Evolutionary conservation across 2,329 filamentous ascomycete species (phyloP), one percentile per base, ranked within the genome.

Genomic region (Xylaria sp.): DNA sequence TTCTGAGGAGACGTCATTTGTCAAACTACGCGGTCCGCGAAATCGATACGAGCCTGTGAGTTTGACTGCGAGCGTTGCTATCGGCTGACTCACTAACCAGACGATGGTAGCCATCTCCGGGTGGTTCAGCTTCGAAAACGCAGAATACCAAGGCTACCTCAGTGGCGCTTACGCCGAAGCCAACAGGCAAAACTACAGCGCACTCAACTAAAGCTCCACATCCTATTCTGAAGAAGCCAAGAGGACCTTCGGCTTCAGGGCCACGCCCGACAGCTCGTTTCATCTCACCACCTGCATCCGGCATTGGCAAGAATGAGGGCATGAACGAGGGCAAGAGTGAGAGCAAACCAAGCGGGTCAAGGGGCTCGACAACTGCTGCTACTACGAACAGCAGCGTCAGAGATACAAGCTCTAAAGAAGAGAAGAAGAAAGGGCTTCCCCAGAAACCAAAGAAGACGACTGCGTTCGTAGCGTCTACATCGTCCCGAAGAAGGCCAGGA

Each of bases 201-300:
- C 79, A 78, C 9, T 79, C 80, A 8, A 75, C 77, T 11, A 77
- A 78, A 58, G 76, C 78, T 6, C 76, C 79, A 3, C 80, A 83
- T 65, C 83, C 84, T 0, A 87, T 86, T 56, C 68, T 86, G 60
- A 86, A 85, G 69, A 86, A 86, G 70, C 73, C 78, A 50, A 77
- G 81, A 66, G 79, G 79, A 11, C 80, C 81, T 59, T 82, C 82
- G 35, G 72, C 75, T 18, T 78, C 77, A 13, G 81, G 81, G 4
- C 79, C 81, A 10, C 77, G 80, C 18, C 83, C 82, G n/a, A 85
- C 82, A 7, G 83, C 83, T 57, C 80, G 83, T n/a, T 86, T 86
- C 65, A 78, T 80, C 6, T 82, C 81, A 13, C 83, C 83, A 1
- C 78, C 78, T 37, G 76, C 75, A 35, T 80, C 80, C 37, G 76